Evolutionary conservation across 2,329 filamentous ascomycete genomes (phyloP).

Genomic region (Cadophora gregata): DNA sequence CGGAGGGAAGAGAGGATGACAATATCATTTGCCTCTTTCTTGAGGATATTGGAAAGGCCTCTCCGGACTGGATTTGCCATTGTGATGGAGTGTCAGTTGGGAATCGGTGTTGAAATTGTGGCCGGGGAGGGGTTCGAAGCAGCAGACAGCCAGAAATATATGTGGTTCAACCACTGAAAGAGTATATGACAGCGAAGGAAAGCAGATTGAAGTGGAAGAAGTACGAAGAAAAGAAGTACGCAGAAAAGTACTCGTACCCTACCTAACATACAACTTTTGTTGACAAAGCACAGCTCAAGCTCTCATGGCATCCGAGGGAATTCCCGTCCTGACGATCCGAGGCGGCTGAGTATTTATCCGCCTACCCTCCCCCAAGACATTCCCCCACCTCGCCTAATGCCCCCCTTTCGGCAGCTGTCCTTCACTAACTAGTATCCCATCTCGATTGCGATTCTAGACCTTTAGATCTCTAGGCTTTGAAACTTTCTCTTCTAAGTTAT

Average conservation of each 20-base stretch:
- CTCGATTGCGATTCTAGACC: constrained; percentile 9
- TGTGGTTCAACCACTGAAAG: neutral
- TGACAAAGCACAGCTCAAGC: neutral
- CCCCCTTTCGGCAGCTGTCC: neutral
- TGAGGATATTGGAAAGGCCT: constrained; percentile 77
- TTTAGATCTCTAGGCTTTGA: neutral
- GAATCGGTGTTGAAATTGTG: neutral
- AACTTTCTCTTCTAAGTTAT: constrained; percentile 1
- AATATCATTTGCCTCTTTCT: constrained; percentile 80
- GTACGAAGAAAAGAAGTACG: neutral
- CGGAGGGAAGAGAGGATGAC: constrained; percentile 91
- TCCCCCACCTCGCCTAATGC: constrained; percentile 5
- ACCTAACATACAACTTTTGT: neutral
- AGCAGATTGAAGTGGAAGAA: neutral
- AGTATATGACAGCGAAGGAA: neutral
- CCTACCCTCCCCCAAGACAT: neutral
- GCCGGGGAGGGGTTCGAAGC: neutral
- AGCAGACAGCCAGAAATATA: neutral
- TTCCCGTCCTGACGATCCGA: constrained; percentile 8
- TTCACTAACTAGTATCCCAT: neutral
- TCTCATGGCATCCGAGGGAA: constrained; percentile 1
- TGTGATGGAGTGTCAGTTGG: too few species aligned
- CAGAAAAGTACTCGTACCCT: neutral
- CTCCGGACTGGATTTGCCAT: constrained; percentile 54
- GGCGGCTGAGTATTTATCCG: constrained; percentile 6